These are phyloP conservation scores for Scopulariopsis brevicaulis DNA, from an alignment of 2,329 filamentous ascomycete species.

Conservation along the genomic window DNA sequence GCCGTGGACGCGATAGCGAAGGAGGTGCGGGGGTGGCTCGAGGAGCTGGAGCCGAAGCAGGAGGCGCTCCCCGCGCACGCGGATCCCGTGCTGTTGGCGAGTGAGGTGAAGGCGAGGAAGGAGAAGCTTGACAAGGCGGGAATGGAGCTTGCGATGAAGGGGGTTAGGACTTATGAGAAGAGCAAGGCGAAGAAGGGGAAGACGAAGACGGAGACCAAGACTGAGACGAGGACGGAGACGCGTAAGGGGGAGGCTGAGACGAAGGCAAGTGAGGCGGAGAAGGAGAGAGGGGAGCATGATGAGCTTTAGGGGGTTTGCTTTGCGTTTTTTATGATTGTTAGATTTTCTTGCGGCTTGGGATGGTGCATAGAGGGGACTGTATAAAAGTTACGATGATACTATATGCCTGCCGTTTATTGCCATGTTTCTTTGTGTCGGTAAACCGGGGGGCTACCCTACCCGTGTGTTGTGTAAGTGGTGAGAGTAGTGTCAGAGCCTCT, in stretches of 20 bases:
- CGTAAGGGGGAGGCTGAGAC: slow-evolving; percentile 23
- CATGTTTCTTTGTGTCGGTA: no score
- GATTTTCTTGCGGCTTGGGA: neutral
- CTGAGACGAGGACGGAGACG: slow-evolving; percentile 23
- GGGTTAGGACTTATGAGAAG: slow-evolving; percentile 41
- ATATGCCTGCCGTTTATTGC: neutral
- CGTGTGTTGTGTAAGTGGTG: no score
- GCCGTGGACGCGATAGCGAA: slow-evolving; percentile 51
- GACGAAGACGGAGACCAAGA: slow-evolving; percentile 22
- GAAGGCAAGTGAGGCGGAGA: slow-evolving; percentile 24
- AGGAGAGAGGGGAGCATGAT: slow-evolving; percentile 16
- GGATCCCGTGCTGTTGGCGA: slow-evolving; percentile 62
- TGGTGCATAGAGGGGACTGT: neutral
- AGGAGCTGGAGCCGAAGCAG: slow-evolving; percentile 59
- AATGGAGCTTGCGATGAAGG: slow-evolving; percentile 60
- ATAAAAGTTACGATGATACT: neutral
- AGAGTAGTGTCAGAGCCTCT: no score
- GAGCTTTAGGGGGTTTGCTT: slow-evolving; percentile 8
- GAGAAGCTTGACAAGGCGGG: slow-evolving; percentile 61
- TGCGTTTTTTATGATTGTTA: neutral
- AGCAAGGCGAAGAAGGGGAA: slow-evolving; percentile 32
- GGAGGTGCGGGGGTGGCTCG: slow-evolving; percentile 61
- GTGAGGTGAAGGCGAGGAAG: slow-evolving; percentile 59
- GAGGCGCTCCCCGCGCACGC: slow-evolving; percentile 57
- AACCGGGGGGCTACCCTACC: no score